Evolutionary conservation across 257 asterid genomes (phyloP), one percentile per base, ranked within the genome.

Genomic region (Penstemon davidsonii): DNA sequence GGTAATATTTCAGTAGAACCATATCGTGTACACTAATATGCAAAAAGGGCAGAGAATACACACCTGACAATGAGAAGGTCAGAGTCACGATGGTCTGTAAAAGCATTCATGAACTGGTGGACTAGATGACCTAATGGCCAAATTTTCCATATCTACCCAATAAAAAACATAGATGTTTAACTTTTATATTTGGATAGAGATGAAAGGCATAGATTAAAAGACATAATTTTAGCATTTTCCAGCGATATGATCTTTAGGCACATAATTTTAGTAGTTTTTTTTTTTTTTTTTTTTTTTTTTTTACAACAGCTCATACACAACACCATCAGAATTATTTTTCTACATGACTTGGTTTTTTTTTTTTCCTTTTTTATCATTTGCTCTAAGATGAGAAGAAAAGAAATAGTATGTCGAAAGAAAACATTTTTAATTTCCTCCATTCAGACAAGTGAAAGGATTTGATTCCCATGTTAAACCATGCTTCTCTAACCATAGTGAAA

Each of bases 61-160:
- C 6, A 94, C 99, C 97, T 91, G 77, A 94, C 93, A 73, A 94
- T 79, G 61, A 94, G 95, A 76, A 94, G 91, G 79, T 94, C 99
- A 49, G 97, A 91, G 78, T 94, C 99, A 75, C 99, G 99, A 73
- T 91, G 99, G 79, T 94, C 99, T 2, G 96, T 94, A 68, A 94
- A 94, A 51, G 96, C 99, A 80, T 79, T 94, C 99, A 91, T 94
- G 81, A 94, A 91, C 67, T 88, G 95, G 79, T 88, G 91, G 75
- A 94, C 86, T 50, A 86, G 82, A 64, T 86, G 84, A 69, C 97
- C 99, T 62, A 94, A 66, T 54, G 96, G 97, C 97, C 97, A 94
- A 64, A 91, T 83, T 82, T 88, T 88, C 97, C 97, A 94, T 78
- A 87, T 79, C 97, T 94, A 79, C 69, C 75, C 55, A 78, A 67